These are phyloP conservation scores for Endothia cerciana DNA, from an alignment of 2,329 filamentous ascomycete genomes.

Conservation along the genomic window DNA sequence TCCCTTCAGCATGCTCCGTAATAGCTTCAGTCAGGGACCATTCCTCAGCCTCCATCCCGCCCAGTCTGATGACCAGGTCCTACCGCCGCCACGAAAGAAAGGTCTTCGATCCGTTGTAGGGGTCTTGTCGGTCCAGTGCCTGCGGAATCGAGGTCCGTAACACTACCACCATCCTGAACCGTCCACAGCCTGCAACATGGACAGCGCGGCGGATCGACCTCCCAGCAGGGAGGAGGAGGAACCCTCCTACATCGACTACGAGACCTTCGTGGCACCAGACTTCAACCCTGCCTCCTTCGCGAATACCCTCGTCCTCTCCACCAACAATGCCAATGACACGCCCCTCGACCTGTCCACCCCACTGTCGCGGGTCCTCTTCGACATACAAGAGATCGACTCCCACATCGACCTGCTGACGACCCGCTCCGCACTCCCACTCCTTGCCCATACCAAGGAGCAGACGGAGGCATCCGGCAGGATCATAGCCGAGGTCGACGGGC, in stretches of 20 bases:
- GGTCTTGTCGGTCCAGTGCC: not conserved
- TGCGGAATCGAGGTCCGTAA: not conserved
- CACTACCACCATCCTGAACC: not conserved
- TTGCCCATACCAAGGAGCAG: slow-evolving; percentile 77
- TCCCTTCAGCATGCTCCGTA: not conserved
- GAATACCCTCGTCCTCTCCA: slow-evolving; percentile 83
- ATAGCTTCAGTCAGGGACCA: not conserved
- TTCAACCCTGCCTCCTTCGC: slow-evolving; percentile 86
- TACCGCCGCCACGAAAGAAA: not conserved
- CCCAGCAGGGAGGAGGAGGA: slow-evolving; percentile 52
- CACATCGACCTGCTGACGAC: slow-evolving; percentile 91
- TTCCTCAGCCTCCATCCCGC: not conserved
- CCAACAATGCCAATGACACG: slow-evolving; percentile 89
- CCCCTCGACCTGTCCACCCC: slow-evolving; percentile 93
- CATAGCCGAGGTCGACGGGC: slow-evolving; percentile 75
- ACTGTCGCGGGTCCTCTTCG: slow-evolving; percentile 90
- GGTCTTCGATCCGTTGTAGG: not conserved
- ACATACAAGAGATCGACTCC: slow-evolving; percentile 95
- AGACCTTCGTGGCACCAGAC: slow-evolving; percentile 80
- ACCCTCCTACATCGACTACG: slow-evolving; percentile 93
- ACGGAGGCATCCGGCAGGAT: slow-evolving; percentile 74
- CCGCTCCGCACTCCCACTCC: slow-evolving; percentile 77
- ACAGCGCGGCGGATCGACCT: slow-evolving; percentile 36
- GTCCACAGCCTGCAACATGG: slow-evolving; percentile 14
- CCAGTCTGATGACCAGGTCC: not conserved